These are phyloP conservation scores for Pythium grandisporangium DNA, from an alignment of 352 stramenopile species.

Conservation along the genomic window DNA sequence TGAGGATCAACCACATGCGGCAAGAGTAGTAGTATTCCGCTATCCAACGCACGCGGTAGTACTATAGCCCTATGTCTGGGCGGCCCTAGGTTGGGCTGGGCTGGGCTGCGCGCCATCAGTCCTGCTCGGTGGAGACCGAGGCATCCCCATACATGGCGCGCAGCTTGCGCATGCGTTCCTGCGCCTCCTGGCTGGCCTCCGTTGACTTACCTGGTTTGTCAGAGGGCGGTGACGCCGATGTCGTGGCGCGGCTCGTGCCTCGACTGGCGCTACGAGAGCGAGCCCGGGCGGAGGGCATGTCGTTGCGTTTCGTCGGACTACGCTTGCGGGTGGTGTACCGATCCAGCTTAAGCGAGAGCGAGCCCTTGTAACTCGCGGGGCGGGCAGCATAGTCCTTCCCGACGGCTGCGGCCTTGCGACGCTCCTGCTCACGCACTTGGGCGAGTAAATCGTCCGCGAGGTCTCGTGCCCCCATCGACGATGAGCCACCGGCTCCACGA, in stretches of 20 bases:
- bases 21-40: too few relatives aligned
- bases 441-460: conserved; percentile 81
- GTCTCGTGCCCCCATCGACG: too few relatives aligned
- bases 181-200: conserved; percentile 25
- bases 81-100: too few relatives aligned
- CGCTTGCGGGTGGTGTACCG: conserved; percentile 72
- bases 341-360: conserved; percentile 87
- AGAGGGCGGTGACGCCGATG: background rate
- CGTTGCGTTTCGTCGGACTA: conserved; percentile 52
- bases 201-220: background rate
- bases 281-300: conserved; percentile 16
- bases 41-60: too few relatives aligned
- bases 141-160: conserved; percentile 79
- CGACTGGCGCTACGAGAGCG: background rate
- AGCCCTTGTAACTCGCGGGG: conserved; percentile 89
- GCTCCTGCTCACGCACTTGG: conserved; percentile 88
- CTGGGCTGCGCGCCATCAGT: too few relatives aligned
- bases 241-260: conserved; percentile 1
- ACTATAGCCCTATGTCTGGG: too few relatives aligned
- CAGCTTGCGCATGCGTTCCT: conserved; percentile 63
- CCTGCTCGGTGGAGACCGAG: too few relatives aligned
- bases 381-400: conserved; percentile 87
- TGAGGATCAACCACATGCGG: too few relatives aligned
- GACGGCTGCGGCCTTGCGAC: conserved; percentile 83
- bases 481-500: conserved; percentile 4